These are phyloP conservation scores for Phytophthora rubi DNA, from an alignment of 352 stramenopile genomes.

Conservation along the genomic window DNA sequence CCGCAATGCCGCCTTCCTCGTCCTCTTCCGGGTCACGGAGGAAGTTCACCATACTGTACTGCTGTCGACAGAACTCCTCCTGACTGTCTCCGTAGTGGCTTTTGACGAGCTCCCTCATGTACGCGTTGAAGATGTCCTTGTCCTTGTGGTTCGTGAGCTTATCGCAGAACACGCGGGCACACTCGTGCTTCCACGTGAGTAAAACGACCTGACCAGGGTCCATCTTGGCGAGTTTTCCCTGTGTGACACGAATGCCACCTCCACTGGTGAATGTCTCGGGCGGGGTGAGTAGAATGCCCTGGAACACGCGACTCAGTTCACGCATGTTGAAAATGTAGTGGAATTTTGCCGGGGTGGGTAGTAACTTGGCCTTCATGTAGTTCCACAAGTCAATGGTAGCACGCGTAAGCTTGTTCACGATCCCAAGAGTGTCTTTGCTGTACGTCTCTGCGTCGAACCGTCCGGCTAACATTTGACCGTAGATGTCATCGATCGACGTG, in stretches of 20 bases:
- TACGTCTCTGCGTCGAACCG: constrained; percentile 92
- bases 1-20: constrained; percentile 94
- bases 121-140: constrained; percentile 94
- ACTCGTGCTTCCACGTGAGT: constrained; percentile 98
- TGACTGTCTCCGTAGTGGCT: constrained; percentile 92
- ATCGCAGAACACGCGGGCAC: constrained; percentile 97
- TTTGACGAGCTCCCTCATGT: constrained; percentile 92
- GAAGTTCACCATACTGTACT: constrained; percentile 98
- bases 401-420: constrained; percentile 94
- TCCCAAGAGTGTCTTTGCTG: constrained; percentile 80
- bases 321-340: constrained; percentile 99
- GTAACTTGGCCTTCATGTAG: constrained; percentile 97
- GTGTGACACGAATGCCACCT: constrained; percentile 79
- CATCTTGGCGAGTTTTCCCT: constrained; percentile 91
- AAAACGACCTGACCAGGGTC: constrained; percentile 93
- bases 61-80: constrained; percentile 67
- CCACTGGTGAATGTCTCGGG: constrained; percentile 95
- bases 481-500: constrained; percentile 99
- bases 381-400: constrained; percentile 98
- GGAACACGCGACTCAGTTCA: constrained; percentile 97
- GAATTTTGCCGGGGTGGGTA: constrained; percentile 98
- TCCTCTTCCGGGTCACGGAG: constrained; percentile 97
- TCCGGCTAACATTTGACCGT: constrained; percentile 97
- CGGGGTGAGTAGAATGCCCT: constrained; percentile 96
- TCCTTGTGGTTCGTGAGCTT: constrained; percentile 98